phyloP scores from a whole-genome alignment of 306 rosid species.

The Trifolium dubium region DNA sequence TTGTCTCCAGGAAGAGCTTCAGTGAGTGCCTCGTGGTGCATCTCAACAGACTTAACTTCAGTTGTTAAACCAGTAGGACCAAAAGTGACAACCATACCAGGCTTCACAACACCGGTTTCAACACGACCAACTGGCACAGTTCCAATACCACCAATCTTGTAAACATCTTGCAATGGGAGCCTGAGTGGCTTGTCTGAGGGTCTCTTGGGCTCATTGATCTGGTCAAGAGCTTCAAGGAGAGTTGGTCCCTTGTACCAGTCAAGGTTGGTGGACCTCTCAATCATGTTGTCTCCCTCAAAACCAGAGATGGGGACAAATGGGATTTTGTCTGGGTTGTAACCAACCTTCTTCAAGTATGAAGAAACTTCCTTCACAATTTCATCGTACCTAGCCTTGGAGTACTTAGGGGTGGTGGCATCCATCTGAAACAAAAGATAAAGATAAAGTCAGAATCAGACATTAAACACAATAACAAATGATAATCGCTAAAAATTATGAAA shows the following conservation, averaged over 20 bases:
- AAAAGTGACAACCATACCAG: slow-evolving; percentile 48
- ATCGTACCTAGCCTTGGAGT: slow-evolving; percentile 59
- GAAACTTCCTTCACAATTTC: slow-evolving; percentile 57
- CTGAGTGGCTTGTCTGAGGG: slow-evolving; percentile 55
- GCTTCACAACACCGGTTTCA: slow-evolving; percentile 49
- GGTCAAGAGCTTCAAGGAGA: slow-evolving; percentile 55
- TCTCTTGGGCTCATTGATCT: slow-evolving; percentile 49
- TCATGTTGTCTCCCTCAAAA: slow-evolving; percentile 55
- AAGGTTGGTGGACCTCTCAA: slow-evolving; percentile 61
- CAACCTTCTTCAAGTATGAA: slow-evolving; percentile 67
- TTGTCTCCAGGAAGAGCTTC: slow-evolving; percentile 55
- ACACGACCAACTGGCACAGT: slow-evolving; percentile 55
- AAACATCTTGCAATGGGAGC: slow-evolving; percentile 53
- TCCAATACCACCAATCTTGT: slow-evolving; percentile 58
- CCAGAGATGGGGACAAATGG: slow-evolving; percentile 67
- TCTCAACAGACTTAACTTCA: slow-evolving; percentile 59
- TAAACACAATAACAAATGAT: not conserved
- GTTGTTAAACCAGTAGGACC: slow-evolving; percentile 51
- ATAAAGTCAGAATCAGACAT: not conserved
- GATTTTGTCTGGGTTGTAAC: slow-evolving; percentile 65
- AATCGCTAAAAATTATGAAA: not conserved
- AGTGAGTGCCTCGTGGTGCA: slow-evolving; percentile 50
- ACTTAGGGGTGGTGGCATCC: slow-evolving; percentile 71
- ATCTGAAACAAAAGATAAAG: slow-evolving; percentile 22
- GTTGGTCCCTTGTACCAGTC: slow-evolving; percentile 62